A percentile compares a stretch with the other conserved stretches of the same genome.
phyloP scores from a whole-genome alignment of 306 rosid genomes.

The Malus sylvestris region DNA sequence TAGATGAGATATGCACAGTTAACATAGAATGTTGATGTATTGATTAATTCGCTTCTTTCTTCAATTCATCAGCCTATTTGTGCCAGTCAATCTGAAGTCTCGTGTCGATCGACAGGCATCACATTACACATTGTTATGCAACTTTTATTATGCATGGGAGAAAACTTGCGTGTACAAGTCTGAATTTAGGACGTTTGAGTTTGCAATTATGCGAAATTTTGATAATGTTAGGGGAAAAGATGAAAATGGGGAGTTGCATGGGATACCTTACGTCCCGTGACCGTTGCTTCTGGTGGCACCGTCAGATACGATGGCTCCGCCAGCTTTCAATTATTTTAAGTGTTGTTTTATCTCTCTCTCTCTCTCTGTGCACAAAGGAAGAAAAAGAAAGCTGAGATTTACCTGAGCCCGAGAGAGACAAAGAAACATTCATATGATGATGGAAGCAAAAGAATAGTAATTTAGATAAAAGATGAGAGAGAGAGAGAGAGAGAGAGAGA shows the following conservation, averaged over 20 bases:
- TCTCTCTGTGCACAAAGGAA: neutral
- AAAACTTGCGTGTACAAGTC: too few relatives aligned
- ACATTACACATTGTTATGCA: too few relatives aligned
- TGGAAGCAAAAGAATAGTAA: neutral
- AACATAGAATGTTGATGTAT: too few relatives aligned
- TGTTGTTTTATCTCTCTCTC: neutral
- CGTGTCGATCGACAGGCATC: too few relatives aligned
- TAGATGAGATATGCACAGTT: too few relatives aligned
- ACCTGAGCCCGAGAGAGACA: slow-evolving; percentile 2
- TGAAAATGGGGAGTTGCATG: neutral
- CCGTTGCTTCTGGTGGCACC: neutral
- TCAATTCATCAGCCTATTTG: too few relatives aligned
- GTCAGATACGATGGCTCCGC: neutral
- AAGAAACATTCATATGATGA: neutral
- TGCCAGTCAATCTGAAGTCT: too few relatives aligned
- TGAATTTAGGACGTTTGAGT: neutral
- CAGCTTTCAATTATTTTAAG: slow-evolving; percentile 4
- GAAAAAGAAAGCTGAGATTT: neutral
- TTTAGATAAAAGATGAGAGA: neutral
- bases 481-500: neutral
- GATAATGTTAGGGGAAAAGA: neutral
- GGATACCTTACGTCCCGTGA: slow-evolving; percentile 28
- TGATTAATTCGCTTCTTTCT: too few relatives aligned
- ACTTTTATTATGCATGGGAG: neutral
- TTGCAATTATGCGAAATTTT: neutral